A percentile compares a stretch with the other conserved stretches of the same genome.
phyloP scores from a whole-genome alignment of 2,329 filamentous ascomycete genomes.

The Lecanicillium sp. region DNA sequence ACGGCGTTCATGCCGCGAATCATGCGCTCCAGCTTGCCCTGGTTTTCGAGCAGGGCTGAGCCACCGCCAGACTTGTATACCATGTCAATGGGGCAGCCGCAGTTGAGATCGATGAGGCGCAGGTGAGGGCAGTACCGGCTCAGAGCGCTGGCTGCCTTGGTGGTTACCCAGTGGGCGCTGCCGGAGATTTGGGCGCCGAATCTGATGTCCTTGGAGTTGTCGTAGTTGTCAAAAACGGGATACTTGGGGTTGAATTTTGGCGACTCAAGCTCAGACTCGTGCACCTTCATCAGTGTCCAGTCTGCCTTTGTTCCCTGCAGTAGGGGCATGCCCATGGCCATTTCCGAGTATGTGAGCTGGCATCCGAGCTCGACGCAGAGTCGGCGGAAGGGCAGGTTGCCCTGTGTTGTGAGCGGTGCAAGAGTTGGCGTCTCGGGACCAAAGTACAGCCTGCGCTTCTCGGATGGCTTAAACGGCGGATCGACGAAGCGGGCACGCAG shows the following conservation, averaged over 20 bases:
- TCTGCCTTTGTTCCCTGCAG: slow-evolving; percentile 85
- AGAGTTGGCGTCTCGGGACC: slow-evolving; percentile 85
- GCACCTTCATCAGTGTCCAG: slow-evolving; percentile 91
- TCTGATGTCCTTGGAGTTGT: slow-evolving; percentile 72
- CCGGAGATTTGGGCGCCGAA: slow-evolving; percentile 92
- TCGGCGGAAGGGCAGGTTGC: slow-evolving; percentile 91
- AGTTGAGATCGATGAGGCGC: slow-evolving; percentile 90
- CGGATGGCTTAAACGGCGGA: slow-evolving; percentile 78
- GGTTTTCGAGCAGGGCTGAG: slow-evolving; percentile 83
- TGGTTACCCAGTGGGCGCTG: slow-evolving; percentile 82
- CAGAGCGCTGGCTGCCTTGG: slow-evolving; percentile 80
- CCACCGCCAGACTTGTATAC: slow-evolving; percentile 83
- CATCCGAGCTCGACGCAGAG: slow-evolving; percentile 85
- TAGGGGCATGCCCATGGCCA: slow-evolving; percentile 87
- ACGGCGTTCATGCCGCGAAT: slow-evolving; percentile 93
- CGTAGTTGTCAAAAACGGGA: slow-evolving; percentile 64
- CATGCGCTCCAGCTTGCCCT: slow-evolving; percentile 86
- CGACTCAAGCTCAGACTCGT: slow-evolving; percentile 69
- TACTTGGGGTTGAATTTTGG: slow-evolving; percentile 53
- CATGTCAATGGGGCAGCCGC: slow-evolving; percentile 92
- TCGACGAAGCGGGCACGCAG: slow-evolving; percentile 76
- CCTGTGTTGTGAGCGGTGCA: slow-evolving; percentile 93
- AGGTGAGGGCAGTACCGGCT: slow-evolving; percentile 71
- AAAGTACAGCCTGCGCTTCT: slow-evolving; percentile 92
- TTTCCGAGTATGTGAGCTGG: slow-evolving; percentile 93